Evolutionary conservation across 2,329 filamentous ascomycete genomes (phyloP), one percentile per base, ranked within the genome.

Genomic region (Ambrosiella xylebori): DNA sequence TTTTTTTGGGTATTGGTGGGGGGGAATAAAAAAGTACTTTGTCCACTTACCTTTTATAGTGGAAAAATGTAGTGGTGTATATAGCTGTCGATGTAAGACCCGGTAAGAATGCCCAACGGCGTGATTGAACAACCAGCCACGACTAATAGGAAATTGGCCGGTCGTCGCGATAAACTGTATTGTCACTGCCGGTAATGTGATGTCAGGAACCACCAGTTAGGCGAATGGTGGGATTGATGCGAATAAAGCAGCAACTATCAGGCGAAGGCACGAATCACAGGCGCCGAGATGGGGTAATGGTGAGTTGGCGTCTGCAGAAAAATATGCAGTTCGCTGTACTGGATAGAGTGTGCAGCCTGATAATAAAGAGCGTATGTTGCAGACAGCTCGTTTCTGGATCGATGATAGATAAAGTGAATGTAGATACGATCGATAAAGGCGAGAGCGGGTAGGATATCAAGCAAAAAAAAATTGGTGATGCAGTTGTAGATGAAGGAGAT

Each of bases 181-280:
- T 39, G 7, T 13, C 37, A 41, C 52, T 41, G 52, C 38, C 19
- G 52, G 52, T 41, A n/a, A 41, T 35, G 38, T 44, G 38, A 41
- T 40, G 9, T 44, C 52, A 54, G 52, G 52, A 54, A 54, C 52
- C 52, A 54, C 11, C 3, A 41, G 38, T 17, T 54, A 54, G n/a
- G 19, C 19, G 47, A 51, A 36, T 2, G 9, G 27, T 51, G 47
- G 19, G 47, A 51, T 51, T 19, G 27, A 19, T n/a, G n/a, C 13
- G 47, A 36, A 27, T n/a, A 11, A 8, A 11, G 2, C 27, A 35
- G 3, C 5, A 51, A 51, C 6, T 7, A 27, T 19, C 27, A 51
- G 19, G 8, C 47, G 47, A 12, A 12, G 8, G 17, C 17, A 9
- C 47, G 1, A 51, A 51, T 36, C 6, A 51, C 11, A 27, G 8